Base-by-base conservation (phyloP, 2,329 filamentous ascomycete species). In the Penicillium psychrosexuale region DNA sequence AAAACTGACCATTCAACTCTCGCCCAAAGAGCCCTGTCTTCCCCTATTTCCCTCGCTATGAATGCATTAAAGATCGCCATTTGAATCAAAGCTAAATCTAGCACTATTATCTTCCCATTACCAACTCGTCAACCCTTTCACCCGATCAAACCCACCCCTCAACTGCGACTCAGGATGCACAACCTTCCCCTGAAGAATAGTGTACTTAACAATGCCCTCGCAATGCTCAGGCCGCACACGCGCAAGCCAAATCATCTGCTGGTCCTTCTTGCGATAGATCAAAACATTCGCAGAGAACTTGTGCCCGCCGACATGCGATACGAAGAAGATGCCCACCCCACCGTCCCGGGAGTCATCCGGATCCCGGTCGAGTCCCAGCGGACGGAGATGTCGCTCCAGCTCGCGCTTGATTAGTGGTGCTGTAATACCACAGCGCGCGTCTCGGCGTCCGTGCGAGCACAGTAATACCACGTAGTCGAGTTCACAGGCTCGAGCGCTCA, bases 271-370 rank as follows among this genome's bases (percentile, higher is more conserved):
- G 17, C 91, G 82, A 72, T 97, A 97, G 0, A 97, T 78, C 77
- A 97, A 86, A 61, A 96, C 84, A 68, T 97, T 97, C 28, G 92
- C 92, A 45, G 87, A 87, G 77, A 93, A 97, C 78, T 96, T 96
- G 78, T 97, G 92, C 0, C 92, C 93, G 33, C 93, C 92, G 5
- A 96, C 90, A 69, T 97, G 92, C 57, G 86, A 92, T 62, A 96
- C 91, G 69, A 93, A 96, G 76, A 94, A 95, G 56, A 96, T 89
- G 1, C 90, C 91, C 1, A 92, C 91, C 8, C 91, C 91, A 8
- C 91, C 91, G 0, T 90, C 88, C 43, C 91, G 79, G 71, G 90
- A 85, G 69, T 96, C 91, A 69, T 92, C 85, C 9, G 90, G 75
- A 69, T 96, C 91, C 33, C 91, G 85, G 70, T 87, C 89, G 12